Evolutionary conservation across 2,329 filamentous ascomycete species (phyloP), one percentile per base, ranked within the genome.

Genomic region (Penicillium janthinellum): DNA sequence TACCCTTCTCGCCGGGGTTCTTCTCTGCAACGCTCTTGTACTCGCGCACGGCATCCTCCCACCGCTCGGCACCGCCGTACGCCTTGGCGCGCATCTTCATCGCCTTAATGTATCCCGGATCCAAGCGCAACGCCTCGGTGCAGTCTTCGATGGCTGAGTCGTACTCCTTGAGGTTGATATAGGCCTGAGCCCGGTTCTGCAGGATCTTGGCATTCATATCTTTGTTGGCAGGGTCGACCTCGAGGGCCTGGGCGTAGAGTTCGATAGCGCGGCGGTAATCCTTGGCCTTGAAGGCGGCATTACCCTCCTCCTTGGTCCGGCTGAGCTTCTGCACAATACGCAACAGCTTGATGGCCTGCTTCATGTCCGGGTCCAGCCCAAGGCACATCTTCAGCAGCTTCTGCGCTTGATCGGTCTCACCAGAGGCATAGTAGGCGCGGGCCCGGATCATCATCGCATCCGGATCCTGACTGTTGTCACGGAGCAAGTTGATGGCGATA

Each of bases 21-120:
- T 88, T 80, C 74, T 98, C 94, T 53, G 89, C 85, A 60, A 98
- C 87, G 2, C 86, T 83, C 83, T 98, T 98, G 83, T 91, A 91
- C 73, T 97, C 94, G 54, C 89, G 87, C 35, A 96, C 86, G 1
- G 92, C 91, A 62, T 95, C 91, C 68, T 98, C 92, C 94, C 95
- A 99, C 72, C 90, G 88, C 57, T 92, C 95, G 12, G 90, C 87
- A 71, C 90, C 87, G 20, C 92, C 93, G 17, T 94, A 81, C 0
- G 93, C 94, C 75, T 94, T 97, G 61, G 95, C 95, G 76, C 93
- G 92, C 58, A 94, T 96, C 82, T 95, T 96, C 71, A 91, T 89
- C 2, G 94, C 95, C 81, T 98, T 98, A 69, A 85, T 83, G 79
- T 98, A 99, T 42, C 83, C 81, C 1, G 92, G 87, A 68, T 99